Evolutionary conservation across 306 rosid genomes (phyloP).

Genomic region (Ormosia emarginata): DNA sequence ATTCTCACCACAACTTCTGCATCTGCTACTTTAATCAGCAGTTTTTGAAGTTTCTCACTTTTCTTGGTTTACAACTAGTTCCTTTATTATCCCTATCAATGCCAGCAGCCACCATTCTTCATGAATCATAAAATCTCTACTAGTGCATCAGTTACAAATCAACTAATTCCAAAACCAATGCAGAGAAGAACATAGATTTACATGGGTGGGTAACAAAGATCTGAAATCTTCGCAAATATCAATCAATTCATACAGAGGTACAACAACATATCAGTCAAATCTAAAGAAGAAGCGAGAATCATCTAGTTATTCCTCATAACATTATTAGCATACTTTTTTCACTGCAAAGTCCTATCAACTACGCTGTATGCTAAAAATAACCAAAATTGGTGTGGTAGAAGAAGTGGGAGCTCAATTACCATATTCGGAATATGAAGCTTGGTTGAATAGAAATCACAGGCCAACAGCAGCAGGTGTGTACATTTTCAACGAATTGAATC

Average conservation of each 20-base stretch:
- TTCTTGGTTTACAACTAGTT: background rate
- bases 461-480: background rate
- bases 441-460: background rate
- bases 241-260: background rate
- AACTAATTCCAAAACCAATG: background rate
- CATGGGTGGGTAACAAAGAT: background rate
- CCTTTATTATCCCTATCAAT: background rate
- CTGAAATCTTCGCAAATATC: background rate
- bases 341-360: background rate
- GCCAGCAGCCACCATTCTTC: background rate
- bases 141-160: background rate
- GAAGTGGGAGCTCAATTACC: conserved; percentile 21
- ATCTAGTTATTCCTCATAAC: background rate
- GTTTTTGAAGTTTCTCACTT: background rate
- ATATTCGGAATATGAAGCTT: conserved; percentile 19
- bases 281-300: background rate
- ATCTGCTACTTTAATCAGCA: background rate
- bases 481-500: background rate
- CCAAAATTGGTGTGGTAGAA: background rate
- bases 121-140: background rate
- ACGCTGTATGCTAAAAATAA: background rate
- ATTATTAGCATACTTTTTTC: background rate
- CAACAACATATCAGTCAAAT: background rate
- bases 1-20: background rate
- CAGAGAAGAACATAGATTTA: background rate